Percentiles rank a stretch among this genome's conserved stretches.
Conservation (phyloP, 768 basidiomycete genomes). For the Amanita pallidorosea region DNA sequence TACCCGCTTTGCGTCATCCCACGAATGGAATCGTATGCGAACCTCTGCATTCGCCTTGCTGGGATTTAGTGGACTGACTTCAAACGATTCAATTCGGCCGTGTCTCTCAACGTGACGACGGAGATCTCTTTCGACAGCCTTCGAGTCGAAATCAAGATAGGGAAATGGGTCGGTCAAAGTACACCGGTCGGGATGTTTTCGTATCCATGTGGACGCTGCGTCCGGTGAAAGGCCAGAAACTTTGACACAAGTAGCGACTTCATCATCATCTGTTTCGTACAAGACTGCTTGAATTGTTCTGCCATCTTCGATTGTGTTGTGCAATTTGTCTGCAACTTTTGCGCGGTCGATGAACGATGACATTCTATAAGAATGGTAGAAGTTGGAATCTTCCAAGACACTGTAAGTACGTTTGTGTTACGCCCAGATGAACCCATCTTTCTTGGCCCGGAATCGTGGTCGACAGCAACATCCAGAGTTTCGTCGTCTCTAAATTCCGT, state of each 20-base stretch:
- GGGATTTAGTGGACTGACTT: constrained; percentile 3
- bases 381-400: constrained; percentile 43
- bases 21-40: constrained; percentile 35
- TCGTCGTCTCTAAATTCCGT: constrained; percentile 31
- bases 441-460: constrained; percentile 24
- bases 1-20: constrained; percentile 35
- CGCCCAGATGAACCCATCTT: constrained; percentile 28
- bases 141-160: not conserved
- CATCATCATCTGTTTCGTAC: constrained; percentile 12
- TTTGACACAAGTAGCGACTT: not conserved
- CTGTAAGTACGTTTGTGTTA: constrained; percentile 28
- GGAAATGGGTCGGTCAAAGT: not conserved
- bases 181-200: not conserved
- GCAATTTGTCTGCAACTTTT: constrained; percentile 22
- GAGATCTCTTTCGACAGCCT: not conserved
- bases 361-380: constrained; percentile 20
- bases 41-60: constrained; percentile 10
- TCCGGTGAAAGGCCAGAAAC: not conserved
- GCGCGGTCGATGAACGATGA: constrained; percentile 23
- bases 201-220: not conserved
- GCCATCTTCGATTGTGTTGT: constrained; percentile 24
- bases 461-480: constrained; percentile 29
- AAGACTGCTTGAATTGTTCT: constrained; percentile 37
- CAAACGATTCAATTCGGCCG: not conserved
- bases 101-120: not conserved